Percentiles rank a stretch among this genome's conserved stretches.
Evolutionary conservation across 345 rosid species (phyloP).

Genomic region (Physaria fendleri): DNA sequence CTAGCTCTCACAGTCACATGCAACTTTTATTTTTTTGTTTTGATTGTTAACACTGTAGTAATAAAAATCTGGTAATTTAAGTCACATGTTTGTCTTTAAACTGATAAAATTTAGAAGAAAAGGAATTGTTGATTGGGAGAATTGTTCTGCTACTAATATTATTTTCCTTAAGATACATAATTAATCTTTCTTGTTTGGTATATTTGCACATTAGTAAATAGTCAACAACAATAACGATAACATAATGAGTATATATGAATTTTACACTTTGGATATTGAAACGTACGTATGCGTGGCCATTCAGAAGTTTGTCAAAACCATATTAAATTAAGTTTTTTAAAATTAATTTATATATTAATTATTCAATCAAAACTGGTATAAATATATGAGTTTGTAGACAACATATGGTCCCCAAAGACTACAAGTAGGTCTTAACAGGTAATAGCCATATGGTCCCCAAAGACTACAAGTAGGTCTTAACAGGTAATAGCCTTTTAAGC

Average conservation of each 20-base stretch:
- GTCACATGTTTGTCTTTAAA: background rate
- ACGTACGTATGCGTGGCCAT: background rate
- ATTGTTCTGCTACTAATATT: background rate
- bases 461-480: background rate
- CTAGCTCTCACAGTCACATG: background rate
- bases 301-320: background rate
- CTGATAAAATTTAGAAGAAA: background rate
- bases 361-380: constrained; percentile 5
- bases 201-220: no score
- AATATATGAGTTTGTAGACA: constrained; percentile 4
- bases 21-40: background rate
- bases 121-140: background rate
- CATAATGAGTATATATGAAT: no score
- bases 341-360: background rate
- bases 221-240: no score
- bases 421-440: constrained; percentile 1
- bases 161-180: background rate
- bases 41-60: background rate
- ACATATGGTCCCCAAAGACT: constrained; percentile 24
- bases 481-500: constrained; percentile 17
- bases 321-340: background rate
- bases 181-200: background rate
- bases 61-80: background rate
- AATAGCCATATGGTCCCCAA: constrained; percentile 26
- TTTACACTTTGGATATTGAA: no score